Evolutionary conservation across 2,329 filamentous ascomycete species (phyloP).

Genomic region (Fusarium setosum): DNA sequence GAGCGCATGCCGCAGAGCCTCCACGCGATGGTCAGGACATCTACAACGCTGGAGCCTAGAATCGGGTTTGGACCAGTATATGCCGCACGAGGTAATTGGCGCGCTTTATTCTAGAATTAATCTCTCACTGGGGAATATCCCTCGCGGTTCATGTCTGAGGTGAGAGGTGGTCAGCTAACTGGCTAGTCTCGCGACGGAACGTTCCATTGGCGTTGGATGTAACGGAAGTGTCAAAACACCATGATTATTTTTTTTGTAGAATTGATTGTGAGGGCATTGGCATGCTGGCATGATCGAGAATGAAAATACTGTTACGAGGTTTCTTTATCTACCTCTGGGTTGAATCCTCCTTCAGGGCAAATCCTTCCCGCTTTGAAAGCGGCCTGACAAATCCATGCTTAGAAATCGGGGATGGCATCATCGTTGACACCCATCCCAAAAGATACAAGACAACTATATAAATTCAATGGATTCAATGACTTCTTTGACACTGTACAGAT

Average conservation of each 20-base stretch:
- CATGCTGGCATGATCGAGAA: no score
- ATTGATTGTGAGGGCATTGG: no score
- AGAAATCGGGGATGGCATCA: neutral
- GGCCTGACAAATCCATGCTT: constrained; percentile 22
- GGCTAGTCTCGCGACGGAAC: no score
- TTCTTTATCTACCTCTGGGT: no score
- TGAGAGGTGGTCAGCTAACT: neutral
- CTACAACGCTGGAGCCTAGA: neutral
- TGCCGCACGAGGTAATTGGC: neutral
- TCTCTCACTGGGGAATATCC: neutral
- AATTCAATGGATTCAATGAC: neutral
- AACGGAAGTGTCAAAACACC: no score
- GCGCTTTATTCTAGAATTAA: neutral
- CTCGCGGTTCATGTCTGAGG: neutral
- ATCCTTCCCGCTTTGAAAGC: no score
- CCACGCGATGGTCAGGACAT: neutral
- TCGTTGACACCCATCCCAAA: neutral
- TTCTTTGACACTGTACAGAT: neutral
- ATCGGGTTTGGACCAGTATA: neutral
- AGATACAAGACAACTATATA: neutral
- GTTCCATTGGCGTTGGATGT: no score
- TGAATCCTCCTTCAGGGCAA: no score
- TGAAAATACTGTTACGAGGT: no score
- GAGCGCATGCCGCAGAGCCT: neutral
- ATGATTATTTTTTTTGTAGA: no score